Evolutionary conservation across 2,329 filamentous ascomycete species (phyloP), one percentile per base, ranked within the genome.

Genomic region (Onygenales sp.): DNA sequence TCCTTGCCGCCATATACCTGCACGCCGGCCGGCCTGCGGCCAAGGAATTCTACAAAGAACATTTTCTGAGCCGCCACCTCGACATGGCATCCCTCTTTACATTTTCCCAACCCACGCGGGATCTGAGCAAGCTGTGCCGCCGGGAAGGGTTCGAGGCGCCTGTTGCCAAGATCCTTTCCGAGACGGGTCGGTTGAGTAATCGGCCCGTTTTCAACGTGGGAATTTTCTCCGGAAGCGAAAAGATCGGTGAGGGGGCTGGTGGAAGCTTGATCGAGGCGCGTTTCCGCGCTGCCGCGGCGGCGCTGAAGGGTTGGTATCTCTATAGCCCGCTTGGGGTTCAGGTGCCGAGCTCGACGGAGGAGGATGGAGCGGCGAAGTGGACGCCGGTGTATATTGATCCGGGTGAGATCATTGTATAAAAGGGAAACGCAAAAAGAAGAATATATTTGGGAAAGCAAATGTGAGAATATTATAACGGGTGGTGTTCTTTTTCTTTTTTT

Each of bases 281-380:
- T 58, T 78, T 81, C 58, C 81, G 88, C 68, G 93, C 93, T 17
- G 83, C 88, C 39, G 91, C 94, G 64, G 85, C 86, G 58, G 85
- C 90, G 14, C 77, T 98, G 65, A 95, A 95, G 77, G 79, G 85
- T 5, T 98, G 93, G 93, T 98, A 98, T 71, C 77, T 98, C 51
- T 98, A 98, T 75, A 91, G 85, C 68, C 92, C 93, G 1, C 65
- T 80, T 61, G 73, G 81, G 58, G 79, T 83, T 49, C 77, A 79
- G 54, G 76, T 88, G 56, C 86, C 86, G 27, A 88, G 85, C 65
- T 83, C 87, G 58, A 85, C 81, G 74, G 77, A 86, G 60, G 75
- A 78, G 52, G 75, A 81, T 58, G 78, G 75, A 46, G 81, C 82
- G 43, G 73, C 73, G 62, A 75, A 79, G 4, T 88, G 84, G 84